These are phyloP conservation scores for Jimgerdemannia lactiflua DNA, from an alignment of 192 early-diverging fungal genomes.

Conservation along the genomic window DNA sequence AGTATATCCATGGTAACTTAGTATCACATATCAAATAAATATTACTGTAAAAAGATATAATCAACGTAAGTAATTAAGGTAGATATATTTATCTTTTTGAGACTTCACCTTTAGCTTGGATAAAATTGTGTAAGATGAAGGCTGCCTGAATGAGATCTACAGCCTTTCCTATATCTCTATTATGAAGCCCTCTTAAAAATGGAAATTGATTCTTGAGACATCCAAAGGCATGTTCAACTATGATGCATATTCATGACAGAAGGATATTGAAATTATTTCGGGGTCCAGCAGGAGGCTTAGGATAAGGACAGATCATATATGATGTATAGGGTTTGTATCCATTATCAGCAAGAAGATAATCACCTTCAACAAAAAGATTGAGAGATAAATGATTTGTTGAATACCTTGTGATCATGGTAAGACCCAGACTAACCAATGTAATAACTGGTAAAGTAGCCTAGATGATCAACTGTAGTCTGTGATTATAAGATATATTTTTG, in stretches of 20 bases:
- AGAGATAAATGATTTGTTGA: background rate
- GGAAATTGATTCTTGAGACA: background rate
- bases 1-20: no score
- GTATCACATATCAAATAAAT: no score
- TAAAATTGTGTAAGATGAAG: background rate
- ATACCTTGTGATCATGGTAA: background rate
- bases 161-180: background rate
- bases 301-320: background rate
- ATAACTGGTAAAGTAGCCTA: background rate
- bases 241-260: background rate
- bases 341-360: background rate
- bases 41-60: no score
- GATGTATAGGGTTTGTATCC: background rate
- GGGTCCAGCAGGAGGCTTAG: background rate
- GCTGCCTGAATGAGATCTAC: background rate
- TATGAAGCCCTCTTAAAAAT: background rate
- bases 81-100: no score
- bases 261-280: background rate
- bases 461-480: background rate
- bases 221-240: background rate
- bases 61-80: no score
- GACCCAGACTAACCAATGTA: background rate
- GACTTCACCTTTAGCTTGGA: background rate
- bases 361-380: background rate
- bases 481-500: background rate